Base-by-base conservation (phyloP, 768 basidiomycete species). In the Leccinum disarticulatum region DNA sequence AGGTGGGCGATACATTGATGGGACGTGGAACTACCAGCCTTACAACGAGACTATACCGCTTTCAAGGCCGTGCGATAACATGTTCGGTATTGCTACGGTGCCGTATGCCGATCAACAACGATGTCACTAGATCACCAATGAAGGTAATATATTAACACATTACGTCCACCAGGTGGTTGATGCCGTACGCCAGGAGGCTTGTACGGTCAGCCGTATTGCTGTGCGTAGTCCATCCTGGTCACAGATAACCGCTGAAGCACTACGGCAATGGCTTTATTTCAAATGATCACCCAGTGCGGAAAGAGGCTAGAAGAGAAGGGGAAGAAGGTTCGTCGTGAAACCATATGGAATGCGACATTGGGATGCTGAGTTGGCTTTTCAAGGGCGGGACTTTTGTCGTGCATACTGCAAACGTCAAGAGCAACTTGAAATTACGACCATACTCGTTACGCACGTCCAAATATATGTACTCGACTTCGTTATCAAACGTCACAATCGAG, bases 391-490 rank as follows among this genome's bases (percentile, higher is more conserved):
- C 25, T 25, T 25, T 25, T 25, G 3, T 25, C 3, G 25, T 25
- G 25, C 25, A 3, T 25, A 25, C 25, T 25, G 25, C 25, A 25
- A 25, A 3, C 25, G 25, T 3, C 17, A 62, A 65, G 14, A 54
- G 67, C 58, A 64, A 25, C 25, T 25, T 25, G 25, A 43, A 11
- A 43, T 19, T 6, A 43, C 10, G n/a, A 48, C 46, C 46, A 47
- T n/a, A 19, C 2, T 47, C 14, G 22, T 9, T n/a, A 57, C 52
- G 52, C 33, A 52, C 52, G 33, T 50, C 71, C 62, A 69, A 33
- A 73, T 59, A 15, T 57, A 71, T 33, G 11, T 13, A 33, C 1
- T 56, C 31, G 28, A 63, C 55, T 52, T 68, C 67, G 17, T 68
- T 51, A 19, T 61, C 63, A 1, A 70, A 30, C 13, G 62, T 66